Conservation (phyloP, 495 filamentous ascomycete genomes). For the Aspergillus haitiensis region DNA sequence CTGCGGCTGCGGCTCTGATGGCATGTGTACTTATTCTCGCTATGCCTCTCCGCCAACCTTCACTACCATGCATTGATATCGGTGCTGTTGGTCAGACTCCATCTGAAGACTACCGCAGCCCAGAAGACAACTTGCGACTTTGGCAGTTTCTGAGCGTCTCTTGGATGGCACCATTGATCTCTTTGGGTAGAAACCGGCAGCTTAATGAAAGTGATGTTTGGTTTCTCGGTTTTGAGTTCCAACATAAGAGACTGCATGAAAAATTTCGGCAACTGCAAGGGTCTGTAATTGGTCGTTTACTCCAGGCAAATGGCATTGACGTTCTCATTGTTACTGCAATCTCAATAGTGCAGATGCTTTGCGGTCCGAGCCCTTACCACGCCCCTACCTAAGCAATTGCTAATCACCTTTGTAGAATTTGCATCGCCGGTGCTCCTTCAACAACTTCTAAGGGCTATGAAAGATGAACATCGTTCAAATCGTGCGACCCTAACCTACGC, state of each 20-base stretch:
- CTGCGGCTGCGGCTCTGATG: conserved; percentile 42
- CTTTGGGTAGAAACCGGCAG: conserved; percentile 57
- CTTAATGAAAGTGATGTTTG: conserved; percentile 79
- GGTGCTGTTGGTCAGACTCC: conserved; percentile 57
- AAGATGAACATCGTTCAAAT: conserved; percentile 47
- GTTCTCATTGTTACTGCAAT: conserved; percentile 64
- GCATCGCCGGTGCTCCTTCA: conserved; percentile 69
- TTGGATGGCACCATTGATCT: conserved; percentile 76
- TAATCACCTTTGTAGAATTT: conserved; percentile 43
- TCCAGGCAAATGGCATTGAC: conserved; percentile 74
- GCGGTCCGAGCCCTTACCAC: conserved; percentile 41
- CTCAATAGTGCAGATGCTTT: conserved; percentile 59
- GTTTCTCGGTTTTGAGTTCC: conserved; percentile 71
- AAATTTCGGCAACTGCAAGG: conserved; percentile 72
- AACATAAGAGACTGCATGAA: conserved; percentile 68
- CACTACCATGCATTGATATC: conserved; percentile 59
- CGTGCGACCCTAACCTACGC: conserved; percentile 67
- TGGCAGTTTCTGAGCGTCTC: conserved; percentile 84
- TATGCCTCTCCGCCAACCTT: conserved; percentile 71
- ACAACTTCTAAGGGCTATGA: conserved; percentile 67
- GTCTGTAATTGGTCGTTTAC: conserved; percentile 64
- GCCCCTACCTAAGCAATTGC: background rate
- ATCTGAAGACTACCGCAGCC: conserved; percentile 63
- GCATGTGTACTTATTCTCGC: conserved; percentile 55
- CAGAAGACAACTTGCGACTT: conserved; percentile 75